These are phyloP conservation scores for Epichloe amarillans DNA, from an alignment of 2,329 filamentous ascomycete species.

Conservation along the genomic window DNA sequence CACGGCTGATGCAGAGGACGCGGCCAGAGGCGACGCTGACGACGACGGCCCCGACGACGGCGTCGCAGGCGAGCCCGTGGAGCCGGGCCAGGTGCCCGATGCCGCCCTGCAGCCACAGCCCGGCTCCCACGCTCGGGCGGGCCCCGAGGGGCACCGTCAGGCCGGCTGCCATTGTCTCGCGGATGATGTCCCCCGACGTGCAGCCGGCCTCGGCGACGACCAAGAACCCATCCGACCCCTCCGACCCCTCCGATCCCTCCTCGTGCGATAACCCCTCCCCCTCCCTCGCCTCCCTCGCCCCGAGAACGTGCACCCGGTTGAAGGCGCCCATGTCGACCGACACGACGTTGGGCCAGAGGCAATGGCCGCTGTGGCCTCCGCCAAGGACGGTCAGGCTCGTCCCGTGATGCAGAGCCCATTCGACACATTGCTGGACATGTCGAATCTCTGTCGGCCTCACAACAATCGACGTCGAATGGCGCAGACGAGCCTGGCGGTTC, in stretches of 20 bases:
- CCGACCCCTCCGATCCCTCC: constrained; percentile 1
- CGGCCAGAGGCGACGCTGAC: constrained; percentile 35
- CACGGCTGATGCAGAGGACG: constrained; percentile 35
- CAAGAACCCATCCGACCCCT: constrained; percentile 15
- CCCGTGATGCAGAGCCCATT: constrained; percentile 32
- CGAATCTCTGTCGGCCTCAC: constrained; percentile 28
- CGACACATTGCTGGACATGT: constrained; percentile 41
- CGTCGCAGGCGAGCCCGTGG: constrained; percentile 45
- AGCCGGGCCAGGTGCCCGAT: constrained; percentile 45
- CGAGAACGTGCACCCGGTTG: constrained; percentile 31
- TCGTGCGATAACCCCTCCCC: too few relatives aligned
- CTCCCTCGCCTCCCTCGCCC: too few relatives aligned
- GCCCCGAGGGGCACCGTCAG: constrained; percentile 45
- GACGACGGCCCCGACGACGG: constrained; percentile 45
- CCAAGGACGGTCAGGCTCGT: constrained; percentile 29
- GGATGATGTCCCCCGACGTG: constrained; percentile 40
- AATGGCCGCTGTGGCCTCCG: constrained; percentile 48
- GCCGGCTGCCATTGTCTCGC: constrained; percentile 23
- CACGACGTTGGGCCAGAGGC: constrained; percentile 36
- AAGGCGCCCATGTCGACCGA: constrained; percentile 47
- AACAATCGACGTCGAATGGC: constrained; percentile 29
- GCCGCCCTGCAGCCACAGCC: constrained; percentile 51
- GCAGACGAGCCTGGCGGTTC: constrained; percentile 34
- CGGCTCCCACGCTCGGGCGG: constrained; percentile 49
- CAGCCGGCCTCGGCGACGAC: constrained; percentile 43